Evolutionary conservation across 2,329 filamentous ascomycete genomes (phyloP), one percentile per base, ranked within the genome.

Genomic region (Cordyceps cicadae): DNA sequence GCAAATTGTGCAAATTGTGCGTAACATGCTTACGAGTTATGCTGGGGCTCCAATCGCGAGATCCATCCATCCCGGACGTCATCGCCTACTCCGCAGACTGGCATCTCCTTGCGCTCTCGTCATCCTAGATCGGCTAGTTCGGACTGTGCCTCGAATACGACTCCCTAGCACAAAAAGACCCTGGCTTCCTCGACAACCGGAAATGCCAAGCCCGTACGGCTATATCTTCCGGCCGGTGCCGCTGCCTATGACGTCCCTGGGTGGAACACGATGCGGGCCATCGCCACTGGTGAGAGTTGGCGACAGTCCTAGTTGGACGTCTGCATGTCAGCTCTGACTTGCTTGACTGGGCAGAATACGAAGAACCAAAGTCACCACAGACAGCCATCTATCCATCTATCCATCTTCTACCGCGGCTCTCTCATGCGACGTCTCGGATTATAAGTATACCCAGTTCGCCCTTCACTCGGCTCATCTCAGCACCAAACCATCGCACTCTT

Each of bases 101-200:
- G n/a, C n/a, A n/a, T n/a, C n/a, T n/a, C n/a, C n/a, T n/a, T n/a
- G n/a, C n/a, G n/a, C n/a, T n/a, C 41, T 43, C n/a, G 41, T 43
- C 15, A 19, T 43, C 15, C 41, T 6, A 17, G 15, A 17, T 43
- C n/a, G 8, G 41, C 41, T 19, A 43, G 41, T 43, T 43, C 34
- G 41, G 7, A 12, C 41, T 5, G 19, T 17, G n/a, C 41, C 14
- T 43, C 15, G 12, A 37, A 37, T 37, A 37, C 34, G 34, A 37
- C 34, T 37, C 34, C 9, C 41, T 43, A 17, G 41, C 76, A 1
- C n/a, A 34, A 1, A 34, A 48, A 48, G 54, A 37, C n/a, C 15
- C 19, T 55, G 39, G 39, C 32, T 45, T 5, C 12, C 24, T 32
- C 5, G 17, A 19, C 12, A 55, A 34, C 15, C 9, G 39, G 24